A percentile compares a stretch with the other conserved stretches of the same genome.
Evolutionary conservation across 306 rosid genomes (phyloP).

Genomic region (Herpetospermum pedunculosum): DNA sequence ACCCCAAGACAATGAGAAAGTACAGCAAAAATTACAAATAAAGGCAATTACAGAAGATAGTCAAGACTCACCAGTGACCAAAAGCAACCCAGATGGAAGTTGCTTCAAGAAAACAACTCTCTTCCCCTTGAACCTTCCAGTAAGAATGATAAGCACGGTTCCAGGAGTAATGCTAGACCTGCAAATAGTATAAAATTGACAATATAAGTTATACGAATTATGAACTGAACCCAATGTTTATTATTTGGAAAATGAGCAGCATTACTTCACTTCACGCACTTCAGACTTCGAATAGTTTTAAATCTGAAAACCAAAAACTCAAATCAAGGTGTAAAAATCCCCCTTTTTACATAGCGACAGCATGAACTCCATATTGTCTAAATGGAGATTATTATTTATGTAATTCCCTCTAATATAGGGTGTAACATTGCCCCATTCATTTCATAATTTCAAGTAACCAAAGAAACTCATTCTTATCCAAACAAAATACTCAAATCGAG

Average conservation of each 20-base stretch:
- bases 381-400: too few species aligned
- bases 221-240: neutral
- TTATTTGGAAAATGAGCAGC: neutral
- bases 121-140: conserved; percentile 73
- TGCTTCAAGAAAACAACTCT: conserved; percentile 66
- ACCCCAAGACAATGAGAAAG: neutral
- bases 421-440: neutral
- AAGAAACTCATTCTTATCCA: neutral
- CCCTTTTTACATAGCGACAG: neutral
- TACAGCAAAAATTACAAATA: neutral
- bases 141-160: conserved; percentile 51
- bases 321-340: neutral
- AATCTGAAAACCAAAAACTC: neutral
- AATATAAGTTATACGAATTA: neutral
- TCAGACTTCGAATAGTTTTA: neutral
- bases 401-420: neutral
- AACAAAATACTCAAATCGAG: neutral
- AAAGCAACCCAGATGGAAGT: conserved; percentile 67
- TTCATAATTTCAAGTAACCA: neutral
- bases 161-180: conserved; percentile 61
- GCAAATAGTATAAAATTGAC: neutral
- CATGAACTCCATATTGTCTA: neutral
- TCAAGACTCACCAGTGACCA: conserved; percentile 40
- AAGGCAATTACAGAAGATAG: neutral
- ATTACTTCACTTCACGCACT: neutral